phyloP scores from a whole-genome alignment of 2,329 filamentous ascomycete species.

The Ophiostoma sp. region DNA sequence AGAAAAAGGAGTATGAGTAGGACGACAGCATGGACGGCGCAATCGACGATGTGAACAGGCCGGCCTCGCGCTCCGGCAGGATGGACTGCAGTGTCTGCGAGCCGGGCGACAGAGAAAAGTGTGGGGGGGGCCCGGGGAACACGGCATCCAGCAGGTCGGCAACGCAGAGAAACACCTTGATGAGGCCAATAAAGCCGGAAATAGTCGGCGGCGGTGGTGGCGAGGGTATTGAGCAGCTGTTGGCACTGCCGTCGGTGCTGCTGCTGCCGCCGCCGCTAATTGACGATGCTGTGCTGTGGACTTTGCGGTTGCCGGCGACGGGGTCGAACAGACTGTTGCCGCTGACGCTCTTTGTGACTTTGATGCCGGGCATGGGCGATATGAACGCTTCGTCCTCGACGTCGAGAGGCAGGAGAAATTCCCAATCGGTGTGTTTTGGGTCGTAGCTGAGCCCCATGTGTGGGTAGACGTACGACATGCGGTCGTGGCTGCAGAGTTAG shows the following conservation, averaged over 20 bases:
- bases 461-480: conserved; percentile 26
- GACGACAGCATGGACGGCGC: background rate
- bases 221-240: background rate
- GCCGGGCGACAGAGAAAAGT: conserved; percentile 18
- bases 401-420: conserved; percentile 28
- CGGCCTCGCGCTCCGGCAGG: background rate
- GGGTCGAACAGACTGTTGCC: conserved; percentile 8
- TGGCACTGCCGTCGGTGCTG: background rate
- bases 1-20: conserved; percentile 9
- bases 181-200: conserved; percentile 28
- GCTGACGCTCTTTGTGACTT: background rate
- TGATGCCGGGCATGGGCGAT: background rate
- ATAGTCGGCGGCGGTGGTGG: conserved; percentile 22
- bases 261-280: background rate
- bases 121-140: conserved; percentile 22
- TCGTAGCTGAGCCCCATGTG: conserved; percentile 28
- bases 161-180: conserved; percentile 28
- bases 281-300: background rate
- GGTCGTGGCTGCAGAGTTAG: conserved; percentile 23
- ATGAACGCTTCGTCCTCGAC: conserved; percentile 25
- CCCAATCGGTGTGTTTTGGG: conserved; percentile 28
- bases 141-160: conserved; percentile 23
- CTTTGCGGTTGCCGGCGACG: conserved; percentile 3
- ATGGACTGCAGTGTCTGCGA: conserved; percentile 14
- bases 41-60: background rate